phyloP scores from a whole-genome alignment of 2,329 filamentous ascomycete species.

The Claviceps purpurea region DNA sequence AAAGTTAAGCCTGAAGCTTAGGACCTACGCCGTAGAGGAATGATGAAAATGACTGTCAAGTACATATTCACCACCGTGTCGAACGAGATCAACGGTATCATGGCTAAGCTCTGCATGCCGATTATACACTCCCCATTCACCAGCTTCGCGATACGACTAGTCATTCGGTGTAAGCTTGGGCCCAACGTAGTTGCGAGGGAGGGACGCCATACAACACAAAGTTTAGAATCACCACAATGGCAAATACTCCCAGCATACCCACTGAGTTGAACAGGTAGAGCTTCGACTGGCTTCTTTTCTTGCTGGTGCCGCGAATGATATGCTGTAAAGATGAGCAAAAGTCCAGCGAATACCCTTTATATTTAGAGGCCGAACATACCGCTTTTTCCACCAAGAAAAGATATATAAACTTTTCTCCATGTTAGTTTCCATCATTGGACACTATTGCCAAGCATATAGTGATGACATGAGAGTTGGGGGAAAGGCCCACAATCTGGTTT shows the following conservation, averaged over 20 bases:
- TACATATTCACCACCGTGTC: conserved; percentile 50
- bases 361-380: conserved; percentile 19
- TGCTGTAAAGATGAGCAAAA: conserved; percentile 24
- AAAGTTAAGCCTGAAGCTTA: not conserved
- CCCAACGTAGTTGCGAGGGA: not conserved
- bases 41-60: conserved; percentile 47
- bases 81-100: conserved; percentile 48
- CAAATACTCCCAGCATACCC: conserved; percentile 36
- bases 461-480: not conserved
- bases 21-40: conserved; percentile 40
- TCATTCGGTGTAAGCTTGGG: not conserved
- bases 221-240: conserved; percentile 39
- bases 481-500: conserved; percentile 18
- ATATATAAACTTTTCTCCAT: conserved; percentile 38
- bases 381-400: conserved; percentile 52
- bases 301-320: conserved; percentile 41
- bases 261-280: conserved; percentile 49
- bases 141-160: conserved; percentile 44
- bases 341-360: not conserved
- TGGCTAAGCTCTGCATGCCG: conserved; percentile 43
- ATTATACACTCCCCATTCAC: conserved; percentile 45
- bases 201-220: conserved; percentile 39
- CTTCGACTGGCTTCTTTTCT: conserved; percentile 38
- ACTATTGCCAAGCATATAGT: no score
- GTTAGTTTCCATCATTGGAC: not conserved